A percentile compares a stretch with the other conserved stretches of the same genome.
These are phyloP conservation scores for Rhexocercosporidium sp. DNA, from an alignment of 2,329 filamentous ascomycete genomes.

Conservation along the genomic window DNA sequence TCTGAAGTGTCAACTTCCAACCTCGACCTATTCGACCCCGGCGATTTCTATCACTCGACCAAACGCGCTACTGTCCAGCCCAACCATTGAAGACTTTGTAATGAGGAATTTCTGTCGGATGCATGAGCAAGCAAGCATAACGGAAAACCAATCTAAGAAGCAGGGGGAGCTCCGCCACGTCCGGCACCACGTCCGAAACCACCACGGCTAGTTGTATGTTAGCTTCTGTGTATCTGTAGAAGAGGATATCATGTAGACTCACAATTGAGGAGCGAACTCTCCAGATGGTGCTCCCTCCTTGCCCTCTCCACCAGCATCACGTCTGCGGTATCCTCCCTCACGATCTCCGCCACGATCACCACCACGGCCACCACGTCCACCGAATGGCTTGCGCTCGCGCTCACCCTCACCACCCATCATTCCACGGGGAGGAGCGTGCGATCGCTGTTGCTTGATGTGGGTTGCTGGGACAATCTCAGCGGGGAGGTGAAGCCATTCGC, in stretches of 20 bases:
- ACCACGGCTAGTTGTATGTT: slow-evolving; percentile 68
- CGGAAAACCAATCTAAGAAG: slow-evolving; percentile 40
- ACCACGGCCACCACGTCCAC: slow-evolving; percentile 74
- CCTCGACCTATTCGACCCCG: slow-evolving; percentile 52
- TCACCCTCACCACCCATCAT: slow-evolving; percentile 91
- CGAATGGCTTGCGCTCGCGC: slow-evolving; percentile 80
- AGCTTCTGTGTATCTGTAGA: slow-evolving; percentile 37
- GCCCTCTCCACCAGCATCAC: slow-evolving; percentile 80
- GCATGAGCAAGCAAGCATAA: slow-evolving; percentile 43
- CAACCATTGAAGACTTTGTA: slow-evolving; percentile 43
- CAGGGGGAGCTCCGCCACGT: slow-evolving; percentile 74
- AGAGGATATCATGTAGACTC: slow-evolving; percentile 47
- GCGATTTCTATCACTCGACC: slow-evolving; percentile 55
- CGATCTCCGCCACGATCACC: slow-evolving; percentile 70
- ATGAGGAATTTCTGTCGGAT: slow-evolving; percentile 42
- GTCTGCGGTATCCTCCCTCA: slow-evolving; percentile 91
- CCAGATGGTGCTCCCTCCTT: slow-evolving; percentile 93
- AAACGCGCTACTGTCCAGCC: slow-evolving; percentile 54
- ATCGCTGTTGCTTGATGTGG: slow-evolving; percentile 99
- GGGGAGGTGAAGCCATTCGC: slow-evolving; percentile 99
- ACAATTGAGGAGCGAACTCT: slow-evolving; percentile 92
- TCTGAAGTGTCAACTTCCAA: slow-evolving; percentile 49
- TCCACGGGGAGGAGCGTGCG: slow-evolving; percentile 84
- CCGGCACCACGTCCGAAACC: slow-evolving; percentile 77
- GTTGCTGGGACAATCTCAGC: slow-evolving; percentile 99